Evolutionary conservation across 176 grass and related monocot species (phyloP), one percentile per base, ranked within the genome.

Genomic region (Eleusine indica): DNA sequence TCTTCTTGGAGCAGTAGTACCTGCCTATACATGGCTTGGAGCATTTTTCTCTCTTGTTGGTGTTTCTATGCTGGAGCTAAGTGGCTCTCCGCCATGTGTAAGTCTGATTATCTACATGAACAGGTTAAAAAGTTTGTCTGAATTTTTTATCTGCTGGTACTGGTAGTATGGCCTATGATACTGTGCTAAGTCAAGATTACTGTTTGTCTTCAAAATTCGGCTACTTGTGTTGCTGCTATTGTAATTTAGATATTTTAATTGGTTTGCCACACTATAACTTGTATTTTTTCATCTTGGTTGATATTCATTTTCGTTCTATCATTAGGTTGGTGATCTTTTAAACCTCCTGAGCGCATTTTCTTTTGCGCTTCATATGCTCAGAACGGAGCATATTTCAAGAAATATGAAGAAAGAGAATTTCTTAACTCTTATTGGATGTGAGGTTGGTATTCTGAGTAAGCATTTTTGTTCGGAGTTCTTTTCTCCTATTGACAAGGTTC

Each of bases 341-440:
- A 90, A 68, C 75, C 84, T 87, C 10, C 2, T 90, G 42, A 90
- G 84, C 2, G 75, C 89, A 37, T 90, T 87, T 66, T 57, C 52
- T 80, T 87, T 90, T 83, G 89, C 75, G 64, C 80, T 87, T 80
- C 80, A 90, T 79, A 90, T 90, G 80, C 80, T 90, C 80, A 87
- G 84, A 83, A 87, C 89, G 3, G 89, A 90, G 84, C 84, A 84
- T 75, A 84, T 90, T 75, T 79, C 81, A 1, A 74, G 70, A 79
- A 83, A 75, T 75, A 83, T 70, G 53, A 87, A 90, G 80, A 80
- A 84, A 84, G 84, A 80, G 14, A 90, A 80, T 38, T 75, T 80
- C 10, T 58, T 54, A 83, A 25, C 52, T 49, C 88, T 90, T 61
- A 70, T 87, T 79, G 84, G 88, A 80, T 90, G 88, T 61, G 58